Evolutionary conservation across 169 alveolate genomes (phyloP).

Genomic region (Plasmodium berghei): DNA sequence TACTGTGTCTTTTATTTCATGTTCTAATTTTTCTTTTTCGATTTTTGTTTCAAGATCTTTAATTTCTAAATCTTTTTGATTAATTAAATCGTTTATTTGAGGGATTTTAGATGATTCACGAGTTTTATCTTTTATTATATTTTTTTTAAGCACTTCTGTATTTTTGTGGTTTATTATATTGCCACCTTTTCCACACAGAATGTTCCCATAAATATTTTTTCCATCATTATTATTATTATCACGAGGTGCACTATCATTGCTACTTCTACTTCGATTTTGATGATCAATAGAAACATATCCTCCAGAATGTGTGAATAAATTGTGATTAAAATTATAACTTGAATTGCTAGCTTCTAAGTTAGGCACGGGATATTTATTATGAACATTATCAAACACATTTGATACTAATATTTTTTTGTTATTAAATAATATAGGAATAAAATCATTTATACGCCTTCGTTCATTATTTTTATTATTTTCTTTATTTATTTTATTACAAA

Average conservation of each 20-base stretch:
- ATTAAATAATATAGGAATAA: neutral
- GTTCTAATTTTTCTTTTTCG: conserved; percentile 23
- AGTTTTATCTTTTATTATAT: conserved; percentile 30
- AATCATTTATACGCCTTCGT: neutral
- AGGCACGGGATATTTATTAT: no score
- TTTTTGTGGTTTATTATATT: neutral
- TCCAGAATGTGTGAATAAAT: no score
- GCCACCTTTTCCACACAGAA: neutral
- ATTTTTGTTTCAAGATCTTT: conserved; percentile 40
- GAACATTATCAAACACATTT: conserved; percentile 4
- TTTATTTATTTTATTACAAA: conserved; percentile 7
- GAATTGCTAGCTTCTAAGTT: no score
- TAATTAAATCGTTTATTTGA: conserved; percentile 52
- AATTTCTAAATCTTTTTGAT: conserved; percentile 50
- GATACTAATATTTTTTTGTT: neutral
- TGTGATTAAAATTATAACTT: no score
- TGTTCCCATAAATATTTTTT: no score
- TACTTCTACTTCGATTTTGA: no score
- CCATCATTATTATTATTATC: no score
- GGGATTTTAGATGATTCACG: conserved; percentile 9
- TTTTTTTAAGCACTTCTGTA: conserved; percentile 50
- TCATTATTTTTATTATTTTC: conserved; percentile 1
- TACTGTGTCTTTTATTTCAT: conserved; percentile 13
- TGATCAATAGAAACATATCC: no score
- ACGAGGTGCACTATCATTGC: no score